phyloP scores from a whole-genome alignment of 805 yeast species.

The Metschnikowia aberdeeniae region DNA sequence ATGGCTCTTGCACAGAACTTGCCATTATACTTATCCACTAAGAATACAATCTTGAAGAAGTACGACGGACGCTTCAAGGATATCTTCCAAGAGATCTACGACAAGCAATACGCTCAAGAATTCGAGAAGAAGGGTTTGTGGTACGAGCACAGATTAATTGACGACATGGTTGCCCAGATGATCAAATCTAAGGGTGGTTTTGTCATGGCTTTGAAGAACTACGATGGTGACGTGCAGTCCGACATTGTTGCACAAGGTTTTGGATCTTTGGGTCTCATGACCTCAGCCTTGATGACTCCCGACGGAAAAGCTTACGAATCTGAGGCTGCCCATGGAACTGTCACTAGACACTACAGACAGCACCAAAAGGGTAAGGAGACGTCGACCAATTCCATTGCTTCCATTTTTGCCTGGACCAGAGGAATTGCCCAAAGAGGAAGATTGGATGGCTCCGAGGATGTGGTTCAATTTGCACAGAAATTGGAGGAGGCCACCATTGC shows the following conservation, averaged over 20 bases:
- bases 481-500: constrained; percentile 83
- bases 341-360: constrained; percentile 93
- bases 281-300: constrained; percentile 94
- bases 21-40: constrained; percentile 84
- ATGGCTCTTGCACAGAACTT: constrained; percentile 74
- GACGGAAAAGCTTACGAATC: constrained; percentile 94
- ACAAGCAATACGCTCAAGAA: constrained; percentile 56
- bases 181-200: constrained; percentile 92
- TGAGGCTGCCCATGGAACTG: constrained; percentile 99
- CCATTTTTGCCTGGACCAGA: constrained; percentile 95
- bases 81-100: constrained; percentile 80
- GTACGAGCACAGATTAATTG: constrained; percentile 95
- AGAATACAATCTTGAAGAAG: constrained; percentile 89
- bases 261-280: constrained; percentile 95
- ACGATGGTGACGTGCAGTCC: constrained; percentile 96
- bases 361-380: constrained; percentile 97
- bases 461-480: constrained; percentile 68
- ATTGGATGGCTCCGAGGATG: constrained; percentile 82
- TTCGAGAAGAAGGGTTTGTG: constrained; percentile 83
- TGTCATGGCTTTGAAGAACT: constrained; percentile 94
- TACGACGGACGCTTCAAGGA: constrained; percentile 97
- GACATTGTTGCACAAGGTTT: constrained; percentile 98
- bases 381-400: constrained; percentile 94
- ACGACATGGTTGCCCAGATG: constrained; percentile 99
- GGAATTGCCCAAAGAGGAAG: constrained; percentile 92